Base-by-base conservation (phyloP, 768 basidiomycete genomes). In the Lactifluus subvellereus region DNA sequence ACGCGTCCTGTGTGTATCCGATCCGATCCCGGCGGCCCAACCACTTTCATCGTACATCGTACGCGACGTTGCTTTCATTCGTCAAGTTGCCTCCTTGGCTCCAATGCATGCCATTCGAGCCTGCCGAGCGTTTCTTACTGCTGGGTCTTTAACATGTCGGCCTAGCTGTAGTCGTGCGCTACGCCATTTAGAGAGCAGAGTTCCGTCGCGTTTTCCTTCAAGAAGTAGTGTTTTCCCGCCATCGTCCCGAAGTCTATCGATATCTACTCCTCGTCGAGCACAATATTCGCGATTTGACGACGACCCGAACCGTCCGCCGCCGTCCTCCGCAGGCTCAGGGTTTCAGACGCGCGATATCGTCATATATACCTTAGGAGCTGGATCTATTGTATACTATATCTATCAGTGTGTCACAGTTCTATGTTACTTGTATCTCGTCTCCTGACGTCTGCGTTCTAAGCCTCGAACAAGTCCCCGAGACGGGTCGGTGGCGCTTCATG, bases 401-500 rank as follows among this genome's bases (percentile, higher is more conserved):
- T 10, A 64, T 22, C 74, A 75, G 74, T 75, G 67, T 65, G 73
- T 73, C 18, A 22, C 35, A 2, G 54, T 45, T 54, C 37, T 16
- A 45, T 3, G 6, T 32, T 38, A 33, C 11, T 27, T 20, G 14
- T 4, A 35, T 48, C 11, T 50, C 43, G n/a, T 30, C 13, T 16
- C 27, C 53, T 54, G 20, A 53, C n/a, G 9, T 57, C 32, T 11
- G 14, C 27, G 27, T 9, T 14, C 2, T 30, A 65, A 94, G 92
- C 69, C 78, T 95, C 32, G 94, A 98, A 71, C 80, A 83, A 70
- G 89, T 93, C 0, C 85, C 89, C 2, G 88, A 94, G 71, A 95
- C 92, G 0, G 92, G 93, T 0, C 77, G 95, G 60, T 88, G 87
- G 82, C 75, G 95, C 22, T 97, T 95, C 72, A 96, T 98, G 83